These are phyloP conservation scores for Letharia lupina DNA, from an alignment of 495 filamentous ascomycete species.

Conservation along the genomic window DNA sequence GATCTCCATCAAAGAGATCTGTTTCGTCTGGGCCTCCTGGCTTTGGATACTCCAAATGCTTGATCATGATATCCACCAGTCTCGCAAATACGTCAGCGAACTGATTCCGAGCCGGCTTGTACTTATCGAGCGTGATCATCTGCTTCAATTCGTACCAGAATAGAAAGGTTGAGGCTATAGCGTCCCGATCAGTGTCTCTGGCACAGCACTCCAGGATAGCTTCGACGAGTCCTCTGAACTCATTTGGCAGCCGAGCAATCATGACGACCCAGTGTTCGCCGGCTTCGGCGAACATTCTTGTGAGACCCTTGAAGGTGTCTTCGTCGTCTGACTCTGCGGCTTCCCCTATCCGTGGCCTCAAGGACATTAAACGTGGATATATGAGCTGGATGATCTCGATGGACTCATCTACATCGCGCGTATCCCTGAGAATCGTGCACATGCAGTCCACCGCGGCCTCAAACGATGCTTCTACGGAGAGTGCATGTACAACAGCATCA, in stretches of 20 bases:
- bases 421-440: conserved; percentile 84
- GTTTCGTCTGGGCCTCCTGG: conserved; percentile 61
- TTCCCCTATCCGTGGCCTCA: conserved; percentile 69
- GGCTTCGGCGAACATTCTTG: conserved; percentile 83
- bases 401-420: conserved; percentile 76
- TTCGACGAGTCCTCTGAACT: conserved; percentile 83
- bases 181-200: conserved; percentile 78
- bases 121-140: conserved; percentile 81
- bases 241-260: conserved; percentile 69
- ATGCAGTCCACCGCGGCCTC: conserved; percentile 90
- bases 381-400: conserved; percentile 70
- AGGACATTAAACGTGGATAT: conserved; percentile 71
- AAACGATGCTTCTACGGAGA: conserved; percentile 68
- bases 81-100: conserved; percentile 73
- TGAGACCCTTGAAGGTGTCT: conserved; percentile 83
- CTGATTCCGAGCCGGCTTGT: conserved; percentile 67
- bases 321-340: conserved; percentile 71
- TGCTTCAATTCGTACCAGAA: conserved; percentile 99
- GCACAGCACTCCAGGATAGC: conserved; percentile 83
- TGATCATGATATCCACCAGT: conserved; percentile 88
- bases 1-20: conserved; percentile 90
- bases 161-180: conserved; percentile 81
- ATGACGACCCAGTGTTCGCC: conserved; percentile 90
- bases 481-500: conserved; percentile 65
- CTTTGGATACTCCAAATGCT: conserved; percentile 82